A percentile compares a stretch with the other conserved stretches of the same genome.
Conservation (phyloP, 495 filamentous ascomycete genomes). For the Annulohypoxylon maeteangense region DNA sequence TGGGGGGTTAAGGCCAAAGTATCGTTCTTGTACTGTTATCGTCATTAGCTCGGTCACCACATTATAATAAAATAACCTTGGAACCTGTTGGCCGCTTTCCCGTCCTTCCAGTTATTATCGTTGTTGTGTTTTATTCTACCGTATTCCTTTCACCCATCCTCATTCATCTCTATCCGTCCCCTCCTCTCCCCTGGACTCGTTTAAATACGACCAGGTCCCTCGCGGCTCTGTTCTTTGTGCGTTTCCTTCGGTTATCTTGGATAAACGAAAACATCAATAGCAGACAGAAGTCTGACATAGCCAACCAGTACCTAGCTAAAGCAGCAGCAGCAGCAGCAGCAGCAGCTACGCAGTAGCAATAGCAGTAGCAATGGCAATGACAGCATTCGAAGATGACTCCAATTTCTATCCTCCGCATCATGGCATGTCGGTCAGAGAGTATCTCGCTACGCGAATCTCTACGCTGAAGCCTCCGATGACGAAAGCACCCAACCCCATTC, state of each 20-base stretch:
- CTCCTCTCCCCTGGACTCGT: conserved; percentile 20
- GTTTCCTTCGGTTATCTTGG: conserved; percentile 3
- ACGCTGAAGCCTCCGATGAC: conserved; percentile 81
- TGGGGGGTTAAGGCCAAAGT: conserved; percentile 16
- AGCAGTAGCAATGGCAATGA: conserved; percentile 22
- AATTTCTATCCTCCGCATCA: conserved; percentile 51
- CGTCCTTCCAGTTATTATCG: not conserved
- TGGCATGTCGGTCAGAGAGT: conserved; percentile 67
- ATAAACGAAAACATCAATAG: conserved; percentile 1
- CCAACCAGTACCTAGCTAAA: too few species aligned
- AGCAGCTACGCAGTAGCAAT: not conserved
- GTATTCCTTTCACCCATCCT: not conserved
- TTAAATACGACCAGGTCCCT: conserved; percentile 33
- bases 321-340: conserved; percentile 1
- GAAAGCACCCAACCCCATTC: conserved; percentile 82
- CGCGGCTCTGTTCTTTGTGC: conserved; percentile 24
- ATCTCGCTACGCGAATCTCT: conserved; percentile 75
- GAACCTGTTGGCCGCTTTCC: conserved; percentile 8
- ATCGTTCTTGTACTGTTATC: not conserved
- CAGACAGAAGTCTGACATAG: conserved; percentile 24
- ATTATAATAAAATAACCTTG: not conserved
- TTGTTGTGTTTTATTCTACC: not conserved
- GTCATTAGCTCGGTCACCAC: not conserved
- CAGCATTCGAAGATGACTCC: conserved; percentile 33
- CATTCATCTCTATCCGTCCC: not conserved